Percentiles rank a stretch among this genome's conserved stretches.
Evolutionary conservation across 1,284 basidiomycete species (phyloP).

Genomic region (Ceratobasidium sp.): DNA sequence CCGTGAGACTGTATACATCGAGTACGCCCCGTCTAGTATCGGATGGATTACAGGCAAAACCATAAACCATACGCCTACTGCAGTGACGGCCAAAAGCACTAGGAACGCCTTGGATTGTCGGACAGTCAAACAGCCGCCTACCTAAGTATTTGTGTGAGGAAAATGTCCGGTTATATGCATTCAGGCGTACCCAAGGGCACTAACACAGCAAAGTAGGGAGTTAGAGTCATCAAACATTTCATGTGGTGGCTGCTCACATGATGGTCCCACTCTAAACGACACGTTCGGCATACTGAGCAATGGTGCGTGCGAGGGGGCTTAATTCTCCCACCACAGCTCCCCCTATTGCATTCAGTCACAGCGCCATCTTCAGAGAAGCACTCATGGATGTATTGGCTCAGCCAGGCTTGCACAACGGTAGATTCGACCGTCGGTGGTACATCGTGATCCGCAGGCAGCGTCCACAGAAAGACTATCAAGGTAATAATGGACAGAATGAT

Average conservation of each 20-base stretch:
- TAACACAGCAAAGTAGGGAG: background rate
- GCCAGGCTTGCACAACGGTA: conserved; percentile 50
- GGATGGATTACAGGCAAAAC: conserved; percentile 53
- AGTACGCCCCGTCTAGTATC: conserved; percentile 54
- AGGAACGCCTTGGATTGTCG: conserved; percentile 59
- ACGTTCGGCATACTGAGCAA: conserved; percentile 63
- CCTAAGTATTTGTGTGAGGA: conserved; percentile 49
- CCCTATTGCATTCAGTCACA: conserved; percentile 56
- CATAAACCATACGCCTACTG: conserved; percentile 53
- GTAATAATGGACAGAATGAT: conserved; percentile 52
- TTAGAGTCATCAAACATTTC: too few relatives aligned
- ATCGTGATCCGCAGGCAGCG: conserved; percentile 53
- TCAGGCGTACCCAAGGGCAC: conserved; percentile 62
- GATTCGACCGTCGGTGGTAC: conserved; percentile 53
- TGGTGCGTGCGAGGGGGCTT: conserved; percentile 65
- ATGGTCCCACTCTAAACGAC: conserved; percentile 64
- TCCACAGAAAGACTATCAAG: conserved; percentile 56
- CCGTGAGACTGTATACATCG: conserved; percentile 54
- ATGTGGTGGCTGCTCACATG: conserved; percentile 50
- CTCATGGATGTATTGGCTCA: conserved; percentile 55
- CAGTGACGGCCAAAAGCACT: conserved; percentile 54
- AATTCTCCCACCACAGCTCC: conserved; percentile 59
- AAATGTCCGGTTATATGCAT: background rate
- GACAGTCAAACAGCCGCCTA: conserved; percentile 63
- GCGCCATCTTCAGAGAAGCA: conserved; percentile 56